Evolutionary conservation across 2,329 filamentous ascomycete species (phyloP), one percentile per base, ranked within the genome.

Genomic region (Fusarium marasasianum): DNA sequence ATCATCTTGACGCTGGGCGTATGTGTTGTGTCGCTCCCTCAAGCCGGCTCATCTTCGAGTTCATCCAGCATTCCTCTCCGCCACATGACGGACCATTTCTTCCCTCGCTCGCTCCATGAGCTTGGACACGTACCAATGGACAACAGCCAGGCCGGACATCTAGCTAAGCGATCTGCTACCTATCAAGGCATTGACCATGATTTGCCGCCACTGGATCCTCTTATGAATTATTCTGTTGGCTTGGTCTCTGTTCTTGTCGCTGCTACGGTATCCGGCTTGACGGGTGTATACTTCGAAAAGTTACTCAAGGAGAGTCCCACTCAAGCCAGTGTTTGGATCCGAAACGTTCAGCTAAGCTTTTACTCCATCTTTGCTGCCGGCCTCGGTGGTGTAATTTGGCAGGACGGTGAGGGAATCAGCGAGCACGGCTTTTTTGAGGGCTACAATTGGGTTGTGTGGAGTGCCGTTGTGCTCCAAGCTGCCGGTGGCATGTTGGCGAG

Each of bases 261-360:
- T 18, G 95, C 94, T 58, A 86, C 91, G 15, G 88, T 96, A 13
- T 98, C 95, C 3, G 95, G 95, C 6, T 84, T 98, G 55, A 96
- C 94, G 0, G 93, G 95, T 1, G 94, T 96, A 3, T 94, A 94
- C 78, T 95, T 96, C 74, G 94, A 98, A 82, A 98, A 97, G 83
- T 91, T 98, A 7, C 86, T 98, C 63, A 98, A 97, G 81, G 93
- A 98, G 74, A 93, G 93, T n/a, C 88, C 90, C 1, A 88, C 88
- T 5, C 88, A 91, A 54, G 92, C 92, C 11, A 96, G 94, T 2
- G 87, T 98, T 20, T 99, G 96, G 96, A 92, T 96, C 48, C 92
- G 96, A 71, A 99, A 98, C 81, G 93, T 98, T 53, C 96, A 99
- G 82, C 86, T 99, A 31, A 95, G 95, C 2, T 94, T 98, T 80